These are phyloP conservation scores for Candida maltosa DNA, from an alignment of 805 yeast species.

Conservation along the genomic window DNA sequence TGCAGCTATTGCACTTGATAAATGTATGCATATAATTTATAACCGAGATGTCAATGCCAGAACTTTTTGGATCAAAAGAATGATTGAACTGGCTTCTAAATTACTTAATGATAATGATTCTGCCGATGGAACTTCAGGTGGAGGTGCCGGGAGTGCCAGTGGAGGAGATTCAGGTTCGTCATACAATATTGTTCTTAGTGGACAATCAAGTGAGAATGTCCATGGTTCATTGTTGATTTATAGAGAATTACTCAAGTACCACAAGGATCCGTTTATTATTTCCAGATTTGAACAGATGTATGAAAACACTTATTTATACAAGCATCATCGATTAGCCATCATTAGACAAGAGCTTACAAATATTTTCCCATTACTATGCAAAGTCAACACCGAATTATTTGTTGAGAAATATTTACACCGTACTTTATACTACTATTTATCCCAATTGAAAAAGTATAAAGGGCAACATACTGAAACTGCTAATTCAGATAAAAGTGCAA, in stretches of 20 bases:
- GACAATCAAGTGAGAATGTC: slow-evolving; percentile 55
- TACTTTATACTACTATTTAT: slow-evolving; percentile 70
- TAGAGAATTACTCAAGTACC: slow-evolving; percentile 65
- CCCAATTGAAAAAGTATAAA: slow-evolving; percentile 70
- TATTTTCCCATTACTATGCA: slow-evolving; percentile 79
- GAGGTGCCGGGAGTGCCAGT: slow-evolving; percentile 8
- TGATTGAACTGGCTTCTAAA: slow-evolving; percentile 64
- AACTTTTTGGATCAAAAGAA: slow-evolving; percentile 69
- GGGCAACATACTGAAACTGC: slow-evolving; percentile 35
- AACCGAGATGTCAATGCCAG: slow-evolving; percentile 72
- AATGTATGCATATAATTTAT: slow-evolving; percentile 74
- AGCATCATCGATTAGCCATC: slow-evolving; percentile 71
- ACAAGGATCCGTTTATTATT: slow-evolving; percentile 69
- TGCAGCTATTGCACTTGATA: slow-evolving; percentile 76
- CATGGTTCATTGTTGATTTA: slow-evolving; percentile 86
- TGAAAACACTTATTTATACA: slow-evolving; percentile 67
- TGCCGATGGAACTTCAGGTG: slow-evolving; percentile 6
- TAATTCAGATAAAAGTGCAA: slow-evolving; percentile 64
- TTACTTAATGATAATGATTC: slow-evolving; percentile 44
- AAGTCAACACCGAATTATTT: slow-evolving; percentile 70
- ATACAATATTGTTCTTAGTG: slow-evolving; percentile 12
- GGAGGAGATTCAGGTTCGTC: slow-evolving; percentile 16
- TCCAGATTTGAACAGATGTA: slow-evolving; percentile 74
- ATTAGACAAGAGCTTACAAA: slow-evolving; percentile 83
- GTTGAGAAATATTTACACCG: slow-evolving; percentile 78